Evolutionary conservation across 2,329 filamentous ascomycete genomes (phyloP).

Genomic region (Calonectria pseudoturangicola): DNA sequence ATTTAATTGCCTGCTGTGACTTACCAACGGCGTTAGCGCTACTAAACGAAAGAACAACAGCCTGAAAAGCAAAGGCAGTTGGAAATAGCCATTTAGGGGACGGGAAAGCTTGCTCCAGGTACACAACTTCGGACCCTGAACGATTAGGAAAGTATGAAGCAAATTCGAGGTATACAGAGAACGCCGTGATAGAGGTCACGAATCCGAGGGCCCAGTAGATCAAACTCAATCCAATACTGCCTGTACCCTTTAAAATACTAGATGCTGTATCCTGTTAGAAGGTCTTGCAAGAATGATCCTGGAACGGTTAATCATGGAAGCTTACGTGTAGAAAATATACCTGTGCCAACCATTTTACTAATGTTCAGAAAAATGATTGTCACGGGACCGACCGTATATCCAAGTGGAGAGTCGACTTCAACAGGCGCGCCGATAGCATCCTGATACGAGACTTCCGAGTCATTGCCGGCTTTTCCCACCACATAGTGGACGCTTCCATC

Average conservation of each 20-base stretch:
- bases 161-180: slow-evolving; percentile 78
- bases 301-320: slow-evolving; percentile 13
- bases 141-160: slow-evolving; percentile 79
- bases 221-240: slow-evolving; percentile 77
- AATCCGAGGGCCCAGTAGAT: slow-evolving; percentile 81
- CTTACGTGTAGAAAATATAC: slow-evolving; percentile 78
- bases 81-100: slow-evolving; percentile 78
- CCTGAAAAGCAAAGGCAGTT: slow-evolving; percentile 77
- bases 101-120: slow-evolving; percentile 80
- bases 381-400: slow-evolving; percentile 72
- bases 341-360: slow-evolving; percentile 77
- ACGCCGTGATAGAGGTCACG: slow-evolving; percentile 72
- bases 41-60: slow-evolving; percentile 78
- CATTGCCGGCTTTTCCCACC: slow-evolving; percentile 65
- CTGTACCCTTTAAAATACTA: slow-evolving; percentile 73
- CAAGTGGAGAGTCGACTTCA: slow-evolving; percentile 74
- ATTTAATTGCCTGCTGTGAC: slow-evolving; percentile 55
- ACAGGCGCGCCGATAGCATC: slow-evolving; percentile 77
- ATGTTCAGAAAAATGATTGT: slow-evolving; percentile 77
- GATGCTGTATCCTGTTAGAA: slow-evolving; percentile 64
- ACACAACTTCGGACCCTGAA: slow-evolving; percentile 79
- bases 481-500: slow-evolving; percentile 44
- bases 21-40: slow-evolving; percentile 75
- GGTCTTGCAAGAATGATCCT: too few relatives aligned
- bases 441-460: slow-evolving; percentile 70